Conservation (phyloP, 1,139 yeast genomes). For the Lodderomyces margitis region DNA sequence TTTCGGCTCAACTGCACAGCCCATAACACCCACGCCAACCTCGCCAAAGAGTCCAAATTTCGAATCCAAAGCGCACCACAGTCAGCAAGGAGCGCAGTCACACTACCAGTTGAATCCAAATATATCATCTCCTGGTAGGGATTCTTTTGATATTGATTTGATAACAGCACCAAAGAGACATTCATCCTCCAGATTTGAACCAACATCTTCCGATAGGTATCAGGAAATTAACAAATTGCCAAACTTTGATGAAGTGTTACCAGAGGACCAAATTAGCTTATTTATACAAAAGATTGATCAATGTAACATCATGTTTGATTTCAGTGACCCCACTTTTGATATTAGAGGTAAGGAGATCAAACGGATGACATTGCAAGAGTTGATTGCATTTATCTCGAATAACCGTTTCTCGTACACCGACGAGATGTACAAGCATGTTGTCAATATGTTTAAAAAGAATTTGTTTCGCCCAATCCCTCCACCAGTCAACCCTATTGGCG, state of each 20-base stretch:
- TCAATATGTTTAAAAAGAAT: slow-evolving; percentile 84
- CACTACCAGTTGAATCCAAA: slow-evolving; percentile 41
- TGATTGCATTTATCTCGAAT: slow-evolving; percentile 81
- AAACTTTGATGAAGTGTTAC: slow-evolving; percentile 83
- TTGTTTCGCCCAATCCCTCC: slow-evolving; percentile 96
- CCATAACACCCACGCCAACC: slow-evolving; percentile 34
- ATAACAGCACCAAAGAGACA: slow-evolving; percentile 81
- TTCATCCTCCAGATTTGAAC: slow-evolving; percentile 89
- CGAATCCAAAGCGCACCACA: slow-evolving; percentile 22
- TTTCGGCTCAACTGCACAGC: slow-evolving; percentile 15
- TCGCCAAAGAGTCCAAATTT: slow-evolving; percentile 21
- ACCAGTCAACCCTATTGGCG: slow-evolving; percentile 96
- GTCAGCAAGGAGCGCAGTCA: slow-evolving; percentile 25
- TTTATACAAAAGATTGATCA: slow-evolving; percentile 89
- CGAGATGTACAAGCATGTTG: slow-evolving; percentile 85
- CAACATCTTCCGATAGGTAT: slow-evolving; percentile 60
- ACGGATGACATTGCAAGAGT: slow-evolving; percentile 79
- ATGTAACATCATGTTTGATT: slow-evolving; percentile 92
- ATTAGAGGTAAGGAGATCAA: slow-evolving; percentile 91
- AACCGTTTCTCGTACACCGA: slow-evolving; percentile 85
- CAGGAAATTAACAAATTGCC: slow-evolving; percentile 80
- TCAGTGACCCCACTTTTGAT: slow-evolving; percentile 89
- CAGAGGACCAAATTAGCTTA: slow-evolving; percentile 78
- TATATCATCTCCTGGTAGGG: slow-evolving; percentile 45
- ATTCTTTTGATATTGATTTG: slow-evolving; percentile 44